Base-by-base conservation (phyloP, 192 early-diverging fungal species). In the Backusella liffmaniae region DNA sequence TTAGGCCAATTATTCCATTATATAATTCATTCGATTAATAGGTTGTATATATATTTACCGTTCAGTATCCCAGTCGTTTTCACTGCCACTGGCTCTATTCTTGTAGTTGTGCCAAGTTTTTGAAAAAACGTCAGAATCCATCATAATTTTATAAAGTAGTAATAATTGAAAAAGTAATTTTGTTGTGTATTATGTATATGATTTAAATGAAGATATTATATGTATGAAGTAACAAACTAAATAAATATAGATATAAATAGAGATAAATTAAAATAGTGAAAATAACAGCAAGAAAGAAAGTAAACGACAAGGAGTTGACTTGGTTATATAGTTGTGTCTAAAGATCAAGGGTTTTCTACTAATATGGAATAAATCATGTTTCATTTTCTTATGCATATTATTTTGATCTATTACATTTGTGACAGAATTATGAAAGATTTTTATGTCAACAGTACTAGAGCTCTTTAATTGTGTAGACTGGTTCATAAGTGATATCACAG, bases 301-400 rank as follows among this genome's bases (percentile, higher is more conserved):
- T 62, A 13, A 29, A 23, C n/a, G 56, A 62, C 56, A 62, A 29
- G 56, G 56, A 62, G 56, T 62, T 62, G 56, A 62, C 56, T 62
- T 62, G 56, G 29, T 62, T 62, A 62, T 62, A 62, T 62, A 62
- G 23, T 29, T 62, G 21, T 29, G 56, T 62, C 56, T 23, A 12
- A 62, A 62, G 12, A 62, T 62, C 56, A 62, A 62, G 56, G 56
- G 56, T 62, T 62, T 62, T 62, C 56, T 29, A 62, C 56, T 29
- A 62, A 62, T 26, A 26, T 62, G 26, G 56, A 29, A 62, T 62
- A 62, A 62, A 62, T 29, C 56, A 23, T 62, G 56, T 62, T 62
- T 62, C 56, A 62, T 62, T 62, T 62, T 12, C 4, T 62, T 62
- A 62, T 62, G 56, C 56, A 29, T 62, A 12, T 26, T 62, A 2